Conservation (phyloP, 176 grass and related monocot species). For the Dactylis glomerata region DNA sequence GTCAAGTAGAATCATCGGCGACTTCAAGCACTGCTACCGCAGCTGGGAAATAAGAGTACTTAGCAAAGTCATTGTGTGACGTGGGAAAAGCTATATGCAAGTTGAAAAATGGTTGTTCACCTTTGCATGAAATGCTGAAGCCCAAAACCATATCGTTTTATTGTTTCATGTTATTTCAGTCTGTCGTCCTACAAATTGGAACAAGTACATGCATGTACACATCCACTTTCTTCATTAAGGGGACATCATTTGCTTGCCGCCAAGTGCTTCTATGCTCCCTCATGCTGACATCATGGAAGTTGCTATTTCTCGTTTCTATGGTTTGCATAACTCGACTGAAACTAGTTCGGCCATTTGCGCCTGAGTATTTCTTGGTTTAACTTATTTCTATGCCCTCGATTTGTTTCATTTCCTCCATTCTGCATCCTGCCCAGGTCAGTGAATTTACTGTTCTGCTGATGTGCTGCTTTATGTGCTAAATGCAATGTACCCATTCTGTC, state of each 20-base stretch:
- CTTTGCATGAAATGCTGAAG: constrained; percentile 20
- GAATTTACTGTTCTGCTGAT: constrained; percentile 8
- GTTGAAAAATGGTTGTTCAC: not conserved
- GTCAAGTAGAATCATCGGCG: constrained; percentile 24
- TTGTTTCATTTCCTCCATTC: constrained; percentile 8
- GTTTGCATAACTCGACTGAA: not conserved
- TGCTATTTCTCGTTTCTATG: not conserved
- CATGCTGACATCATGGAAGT: constrained; percentile 20
- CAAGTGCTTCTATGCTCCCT: constrained; percentile 16
- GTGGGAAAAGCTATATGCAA: not conserved
- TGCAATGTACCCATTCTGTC: constrained; percentile 17
- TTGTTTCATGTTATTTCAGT: constrained; percentile 4
- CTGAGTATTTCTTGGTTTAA: not conserved
- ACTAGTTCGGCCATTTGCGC: not conserved
- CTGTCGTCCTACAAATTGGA: constrained; percentile 17
- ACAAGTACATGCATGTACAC: constrained; percentile 20
- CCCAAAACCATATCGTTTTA: not conserved
- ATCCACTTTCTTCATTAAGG: constrained; percentile 1
- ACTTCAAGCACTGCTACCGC: not conserved
- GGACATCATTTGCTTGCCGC: constrained; percentile 40
- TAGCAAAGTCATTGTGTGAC: not conserved
- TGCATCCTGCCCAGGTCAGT: constrained; percentile 7
- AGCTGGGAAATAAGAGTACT: constrained; percentile 22
- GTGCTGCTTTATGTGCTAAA: not conserved
- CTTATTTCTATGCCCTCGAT: not conserved